Conservation (phyloP, 179 eudicot genomes). For the Actinidia chinensis region DNA sequence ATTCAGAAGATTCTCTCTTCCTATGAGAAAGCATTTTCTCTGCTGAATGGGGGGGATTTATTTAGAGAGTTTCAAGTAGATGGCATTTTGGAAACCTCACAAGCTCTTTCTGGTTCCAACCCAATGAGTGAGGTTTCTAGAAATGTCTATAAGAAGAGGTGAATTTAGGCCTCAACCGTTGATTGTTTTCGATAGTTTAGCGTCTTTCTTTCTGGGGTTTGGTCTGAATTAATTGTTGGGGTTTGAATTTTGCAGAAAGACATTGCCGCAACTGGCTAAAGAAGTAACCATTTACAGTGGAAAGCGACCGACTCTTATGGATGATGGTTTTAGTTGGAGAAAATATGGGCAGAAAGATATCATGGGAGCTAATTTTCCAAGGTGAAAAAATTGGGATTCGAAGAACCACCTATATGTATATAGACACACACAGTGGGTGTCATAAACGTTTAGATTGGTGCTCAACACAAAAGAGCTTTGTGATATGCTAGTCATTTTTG, state of each 20-base stretch:
- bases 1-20: conserved; percentile 56
- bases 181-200: neutral
- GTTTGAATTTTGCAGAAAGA: conserved; percentile 49
- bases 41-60: conserved; percentile 52
- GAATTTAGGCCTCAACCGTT: neutral
- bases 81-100: neutral
- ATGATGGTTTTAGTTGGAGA: conserved; percentile 90
- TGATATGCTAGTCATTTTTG: too few relatives aligned
- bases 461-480: too few relatives aligned
- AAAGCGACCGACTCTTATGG: conserved; percentile 53
- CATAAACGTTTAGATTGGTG: too few relatives aligned
- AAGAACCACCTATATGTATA: neutral
- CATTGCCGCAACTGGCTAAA: conserved; percentile 59
- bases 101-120: conserved; percentile 49
- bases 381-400: conserved; percentile 38
- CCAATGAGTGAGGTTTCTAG: conserved; percentile 55
- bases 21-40: conserved; percentile 58
- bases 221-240: too few relatives aligned
- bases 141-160: conserved; percentile 70
- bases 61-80: conserved; percentile 34
- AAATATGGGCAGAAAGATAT: conserved; percentile 96
- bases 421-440: neutral
- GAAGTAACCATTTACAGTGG: conserved; percentile 46
- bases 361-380: conserved; percentile 71
- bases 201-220: conserved; percentile 12